Conservation (phyloP, 139 green algal species). For the Micractinium conductrix region DNA sequence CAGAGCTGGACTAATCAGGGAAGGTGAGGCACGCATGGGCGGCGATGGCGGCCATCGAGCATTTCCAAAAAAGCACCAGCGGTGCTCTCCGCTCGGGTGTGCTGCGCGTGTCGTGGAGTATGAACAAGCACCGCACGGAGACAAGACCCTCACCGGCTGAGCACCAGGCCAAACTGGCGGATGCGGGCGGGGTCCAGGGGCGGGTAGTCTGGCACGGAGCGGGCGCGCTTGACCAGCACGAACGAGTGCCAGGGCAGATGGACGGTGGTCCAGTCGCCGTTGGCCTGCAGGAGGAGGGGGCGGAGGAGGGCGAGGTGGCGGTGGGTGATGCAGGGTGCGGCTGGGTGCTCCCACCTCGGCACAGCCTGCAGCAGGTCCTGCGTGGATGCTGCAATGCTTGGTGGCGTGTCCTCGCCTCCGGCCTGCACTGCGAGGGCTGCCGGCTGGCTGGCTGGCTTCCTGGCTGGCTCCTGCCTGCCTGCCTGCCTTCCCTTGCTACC, state of each 20-base stretch:
- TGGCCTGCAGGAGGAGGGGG: neutral
- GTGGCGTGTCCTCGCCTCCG: no score
- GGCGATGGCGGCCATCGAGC: neutral
- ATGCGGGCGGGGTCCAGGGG: slow-evolving; percentile 71
- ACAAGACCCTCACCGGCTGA: slow-evolving; percentile 44
- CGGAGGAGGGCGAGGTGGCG: neutral
- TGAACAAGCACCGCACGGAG: no score
- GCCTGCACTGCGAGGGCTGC: no score
- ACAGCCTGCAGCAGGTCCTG: no score
- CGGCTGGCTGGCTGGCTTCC: no score
- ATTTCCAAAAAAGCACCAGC: neutral
- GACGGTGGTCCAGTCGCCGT: slow-evolving; percentile 74
- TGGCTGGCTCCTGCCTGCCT: no score
- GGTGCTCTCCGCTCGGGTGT: no score
- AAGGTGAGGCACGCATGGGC: neutral
- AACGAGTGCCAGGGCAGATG: slow-evolving; percentile 88
- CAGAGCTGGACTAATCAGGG: neutral
- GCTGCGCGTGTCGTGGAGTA: no score
- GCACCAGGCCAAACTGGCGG: slow-evolving; percentile 72
- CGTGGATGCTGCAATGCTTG: no score
- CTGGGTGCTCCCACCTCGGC: no score
- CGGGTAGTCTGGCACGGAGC: slow-evolving; percentile 59
- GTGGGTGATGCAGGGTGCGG: no score
- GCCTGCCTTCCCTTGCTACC: no score
- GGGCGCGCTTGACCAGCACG: slow-evolving; percentile 78